These are phyloP conservation scores for Trichoderma semiorbis DNA, from an alignment of 2,329 filamentous ascomycete genomes.

Conservation along the genomic window DNA sequence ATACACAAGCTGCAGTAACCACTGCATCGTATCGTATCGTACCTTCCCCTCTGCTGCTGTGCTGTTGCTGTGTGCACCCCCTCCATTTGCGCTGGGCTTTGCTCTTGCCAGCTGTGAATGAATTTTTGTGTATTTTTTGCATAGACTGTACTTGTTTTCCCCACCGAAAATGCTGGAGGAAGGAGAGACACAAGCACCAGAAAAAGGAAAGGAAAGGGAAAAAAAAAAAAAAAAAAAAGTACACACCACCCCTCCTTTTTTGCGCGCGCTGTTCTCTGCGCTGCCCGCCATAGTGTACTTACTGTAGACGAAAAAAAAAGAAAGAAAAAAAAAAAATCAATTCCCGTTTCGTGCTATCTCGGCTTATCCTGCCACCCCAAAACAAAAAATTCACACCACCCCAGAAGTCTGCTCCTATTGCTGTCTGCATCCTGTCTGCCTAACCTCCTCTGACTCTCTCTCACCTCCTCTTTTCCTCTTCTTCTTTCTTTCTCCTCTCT, in stretches of 20 bases:
- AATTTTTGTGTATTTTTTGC: not conserved
- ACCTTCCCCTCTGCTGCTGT: slow-evolving; percentile 5
- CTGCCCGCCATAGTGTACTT: not conserved
- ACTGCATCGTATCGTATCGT: slow-evolving; percentile 11
- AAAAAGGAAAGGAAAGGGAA: not conserved
- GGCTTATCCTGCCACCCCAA: slow-evolving; percentile 18
- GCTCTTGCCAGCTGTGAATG: slow-evolving; percentile 8
- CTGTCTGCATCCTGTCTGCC: slow-evolving; percentile 19
- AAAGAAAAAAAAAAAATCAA: not conserved
- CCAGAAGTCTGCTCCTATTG: slow-evolving; percentile 16
- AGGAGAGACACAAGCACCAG: not conserved
- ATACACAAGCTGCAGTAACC: slow-evolving; percentile 15
- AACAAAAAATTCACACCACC: slow-evolving; percentile 20
- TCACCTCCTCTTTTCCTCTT: slow-evolving; percentile 27
- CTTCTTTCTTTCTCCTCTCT: slow-evolving; percentile 24
- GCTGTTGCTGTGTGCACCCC: not conserved
- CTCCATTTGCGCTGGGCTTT: not conserved
- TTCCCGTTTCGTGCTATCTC: slow-evolving; percentile 8
- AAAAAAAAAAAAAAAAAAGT: not conserved
- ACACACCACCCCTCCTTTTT: slow-evolving; percentile 4
- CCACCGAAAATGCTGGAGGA: not conserved
- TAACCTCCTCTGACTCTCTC: slow-evolving; percentile 27
- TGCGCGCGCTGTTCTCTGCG: slow-evolving; percentile 2
- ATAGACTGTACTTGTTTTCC: not conserved
- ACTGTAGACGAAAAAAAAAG: not conserved